Conservation (phyloP, 2,329 filamentous ascomycete species). For the Alternaria conjuncta region DNA sequence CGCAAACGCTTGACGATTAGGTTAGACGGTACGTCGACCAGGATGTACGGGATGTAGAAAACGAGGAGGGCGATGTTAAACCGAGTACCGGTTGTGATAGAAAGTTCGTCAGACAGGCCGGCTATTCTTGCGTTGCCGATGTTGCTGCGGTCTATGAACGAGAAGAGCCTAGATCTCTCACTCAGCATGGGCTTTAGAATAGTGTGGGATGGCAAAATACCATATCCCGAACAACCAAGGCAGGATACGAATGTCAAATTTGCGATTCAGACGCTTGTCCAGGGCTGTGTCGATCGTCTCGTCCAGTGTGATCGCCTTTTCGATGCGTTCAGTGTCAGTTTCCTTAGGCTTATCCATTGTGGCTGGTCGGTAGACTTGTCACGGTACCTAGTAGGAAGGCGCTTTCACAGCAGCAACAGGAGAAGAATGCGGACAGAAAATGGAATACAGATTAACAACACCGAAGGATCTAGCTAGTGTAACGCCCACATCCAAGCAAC, state of each 20-base stretch:
- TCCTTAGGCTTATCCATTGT: constrained; percentile 1
- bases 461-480: background rate
- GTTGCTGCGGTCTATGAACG: constrained; percentile 55
- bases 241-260: constrained; percentile 53
- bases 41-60: constrained; percentile 55
- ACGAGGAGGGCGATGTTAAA: constrained; percentile 54
- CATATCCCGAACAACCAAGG: constrained; percentile 56
- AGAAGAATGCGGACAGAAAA: background rate
- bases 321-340: constrained; percentile 1
- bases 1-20: constrained; percentile 51
- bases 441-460: background rate
- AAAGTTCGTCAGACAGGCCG: constrained; percentile 49
- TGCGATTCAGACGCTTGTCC: constrained; percentile 48
- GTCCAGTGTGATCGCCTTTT: background rate
- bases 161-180: constrained; percentile 41
- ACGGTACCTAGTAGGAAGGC: background rate
- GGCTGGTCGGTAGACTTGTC: background rate
- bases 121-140: constrained; percentile 54
- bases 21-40: constrained; percentile 51
- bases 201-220: constrained; percentile 10
- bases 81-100: constrained; percentile 46
- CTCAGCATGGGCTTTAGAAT: background rate
- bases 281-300: constrained; percentile 16
- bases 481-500: background rate
- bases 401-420: background rate